These are phyloP conservation scores for Alternaria triticimaculans DNA, from an alignment of 2,329 filamentous ascomycete genomes.

Conservation along the genomic window DNA sequence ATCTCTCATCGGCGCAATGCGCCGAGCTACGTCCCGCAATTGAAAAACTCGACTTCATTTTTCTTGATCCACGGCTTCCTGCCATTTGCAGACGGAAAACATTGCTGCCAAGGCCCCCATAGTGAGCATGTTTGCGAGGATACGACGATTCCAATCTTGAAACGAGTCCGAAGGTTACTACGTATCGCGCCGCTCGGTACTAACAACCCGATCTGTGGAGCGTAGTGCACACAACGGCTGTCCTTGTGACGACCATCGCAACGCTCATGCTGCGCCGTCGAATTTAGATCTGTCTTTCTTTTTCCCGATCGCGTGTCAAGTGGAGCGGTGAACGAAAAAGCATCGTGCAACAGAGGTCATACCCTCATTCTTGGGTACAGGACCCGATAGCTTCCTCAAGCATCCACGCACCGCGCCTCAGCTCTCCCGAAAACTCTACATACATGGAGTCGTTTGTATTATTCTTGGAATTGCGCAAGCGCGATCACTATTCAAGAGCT, in stretches of 20 bases:
- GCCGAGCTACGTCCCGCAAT: slow-evolving; percentile 6
- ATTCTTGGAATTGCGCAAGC: slow-evolving; percentile 1
- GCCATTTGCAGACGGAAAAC: slow-evolving; percentile 3
- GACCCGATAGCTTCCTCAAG: background rate
- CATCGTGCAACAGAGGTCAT: background rate
- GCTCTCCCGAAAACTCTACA: background rate
- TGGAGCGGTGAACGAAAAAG: slow-evolving; percentile 2
- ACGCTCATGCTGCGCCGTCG: slow-evolving; percentile 9
- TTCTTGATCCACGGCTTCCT: slow-evolving; percentile 19
- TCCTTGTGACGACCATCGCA: slow-evolving; percentile 6
- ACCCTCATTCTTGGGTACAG: background rate
- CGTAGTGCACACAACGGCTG: slow-evolving; percentile 22
- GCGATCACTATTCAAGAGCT: background rate
- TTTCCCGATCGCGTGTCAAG: background rate
- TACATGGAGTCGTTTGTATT: background rate
- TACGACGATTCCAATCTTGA: slow-evolving; percentile 14
- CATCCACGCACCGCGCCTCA: background rate
- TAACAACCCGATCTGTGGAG: slow-evolving; percentile 23
- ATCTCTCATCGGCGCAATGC: slow-evolving; percentile 6
- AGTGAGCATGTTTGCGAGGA: slow-evolving; percentile 12
- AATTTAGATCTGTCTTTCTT: slow-evolving; percentile 4
- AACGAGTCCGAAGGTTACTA: slow-evolving; percentile 14
- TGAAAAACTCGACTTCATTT: slow-evolving; percentile 8
- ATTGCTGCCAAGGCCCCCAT: slow-evolving; percentile 6
- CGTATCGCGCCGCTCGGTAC: slow-evolving; percentile 12